Conservation (phyloP, 1,284 basidiomycete species). For the Taiwanofungus camphoratus region DNA sequence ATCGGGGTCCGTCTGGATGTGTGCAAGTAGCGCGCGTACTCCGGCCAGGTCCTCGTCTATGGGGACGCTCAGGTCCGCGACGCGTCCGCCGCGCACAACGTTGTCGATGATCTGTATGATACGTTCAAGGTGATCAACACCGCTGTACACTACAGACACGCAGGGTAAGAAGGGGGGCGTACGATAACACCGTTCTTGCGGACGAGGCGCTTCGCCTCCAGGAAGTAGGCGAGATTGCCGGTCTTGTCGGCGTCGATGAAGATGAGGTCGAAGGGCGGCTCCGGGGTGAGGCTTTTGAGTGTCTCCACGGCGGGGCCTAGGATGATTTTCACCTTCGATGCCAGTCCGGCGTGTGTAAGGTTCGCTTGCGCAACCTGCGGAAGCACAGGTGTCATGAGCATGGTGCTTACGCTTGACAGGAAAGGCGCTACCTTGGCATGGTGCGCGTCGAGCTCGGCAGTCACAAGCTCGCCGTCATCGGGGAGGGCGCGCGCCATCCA, state of each 20-base stretch:
- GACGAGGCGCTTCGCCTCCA: conserved; percentile 50
- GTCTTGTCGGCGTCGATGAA: conserved; percentile 64
- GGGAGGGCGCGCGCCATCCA: conserved; percentile 55
- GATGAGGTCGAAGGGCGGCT: conserved; percentile 46
- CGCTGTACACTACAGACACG: background rate
- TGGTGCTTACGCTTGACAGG: no score
- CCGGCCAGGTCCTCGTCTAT: conserved; percentile 38
- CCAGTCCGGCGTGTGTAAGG: conserved; percentile 41
- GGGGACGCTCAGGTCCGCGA: conserved; percentile 38
- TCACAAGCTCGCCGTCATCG: conserved; percentile 44
- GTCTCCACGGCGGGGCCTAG: conserved; percentile 46
- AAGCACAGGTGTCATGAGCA: background rate
- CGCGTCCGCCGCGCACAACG: conserved; percentile 46
- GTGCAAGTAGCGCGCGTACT: conserved; percentile 40
- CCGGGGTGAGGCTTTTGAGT: conserved; percentile 35
- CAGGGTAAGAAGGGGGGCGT: conserved; percentile 17
- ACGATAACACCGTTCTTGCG: conserved; percentile 51
- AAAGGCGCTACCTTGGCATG: conserved; percentile 47
- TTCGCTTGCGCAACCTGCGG: conserved; percentile 49
- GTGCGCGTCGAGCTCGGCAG: conserved; percentile 43
- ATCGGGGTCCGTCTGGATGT: conserved; percentile 45
- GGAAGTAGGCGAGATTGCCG: conserved; percentile 44
- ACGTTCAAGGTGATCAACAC: background rate
- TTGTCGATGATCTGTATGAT: conserved; percentile 55
- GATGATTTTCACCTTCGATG: conserved; percentile 41